phyloP scores from a whole-genome alignment of 345 rosid species.

The Anastatica hierochuntica region DNA sequence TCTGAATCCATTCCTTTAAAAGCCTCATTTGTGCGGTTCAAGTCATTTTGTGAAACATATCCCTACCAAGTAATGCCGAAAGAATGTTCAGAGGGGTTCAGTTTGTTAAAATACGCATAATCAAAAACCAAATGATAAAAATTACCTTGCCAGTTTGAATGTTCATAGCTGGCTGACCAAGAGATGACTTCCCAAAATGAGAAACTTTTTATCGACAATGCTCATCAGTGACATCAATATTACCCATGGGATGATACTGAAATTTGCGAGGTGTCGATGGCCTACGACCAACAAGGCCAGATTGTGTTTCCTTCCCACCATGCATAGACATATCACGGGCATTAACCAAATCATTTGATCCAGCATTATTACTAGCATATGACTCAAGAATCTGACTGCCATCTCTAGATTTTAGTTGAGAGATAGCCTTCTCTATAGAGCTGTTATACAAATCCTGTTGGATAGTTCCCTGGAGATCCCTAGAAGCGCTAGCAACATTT shows the following conservation, averaged over 20 bases:
- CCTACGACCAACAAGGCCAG: slow-evolving; percentile 30
- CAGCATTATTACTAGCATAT: no score
- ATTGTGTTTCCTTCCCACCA: slow-evolving; percentile 37
- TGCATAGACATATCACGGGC: slow-evolving; percentile 33
- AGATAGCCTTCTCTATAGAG: slow-evolving; percentile 40
- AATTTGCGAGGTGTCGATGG: slow-evolving; percentile 47
- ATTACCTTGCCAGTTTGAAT: slow-evolving; percentile 35
- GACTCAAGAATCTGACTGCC: slow-evolving; percentile 41
- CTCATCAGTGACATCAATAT: slow-evolving; percentile 41
- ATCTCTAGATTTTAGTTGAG: no score
- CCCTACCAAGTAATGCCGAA: slow-evolving; percentile 16
- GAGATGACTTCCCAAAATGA: slow-evolving; percentile 34
- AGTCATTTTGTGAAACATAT: slow-evolving; percentile 30
- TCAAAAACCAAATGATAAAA: not conserved
- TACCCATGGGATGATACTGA: slow-evolving; percentile 81
- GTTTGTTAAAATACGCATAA: not conserved
- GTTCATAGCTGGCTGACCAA: slow-evolving; percentile 17
- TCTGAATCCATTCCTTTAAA: slow-evolving; percentile 28
- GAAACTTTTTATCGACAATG: no score
- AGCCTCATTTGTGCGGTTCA: slow-evolving; percentile 24
- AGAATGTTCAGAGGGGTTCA: not conserved
- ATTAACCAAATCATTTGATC: slow-evolving; percentile 29
- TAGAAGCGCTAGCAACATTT: slow-evolving; percentile 25
- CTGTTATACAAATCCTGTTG: slow-evolving; percentile 33
- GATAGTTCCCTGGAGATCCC: slow-evolving; percentile 32